A percentile compares a stretch with the other conserved stretches of the same genome.
Conservation (phyloP, 2,329 filamentous ascomycete genomes). For the Septoria linicola region DNA sequence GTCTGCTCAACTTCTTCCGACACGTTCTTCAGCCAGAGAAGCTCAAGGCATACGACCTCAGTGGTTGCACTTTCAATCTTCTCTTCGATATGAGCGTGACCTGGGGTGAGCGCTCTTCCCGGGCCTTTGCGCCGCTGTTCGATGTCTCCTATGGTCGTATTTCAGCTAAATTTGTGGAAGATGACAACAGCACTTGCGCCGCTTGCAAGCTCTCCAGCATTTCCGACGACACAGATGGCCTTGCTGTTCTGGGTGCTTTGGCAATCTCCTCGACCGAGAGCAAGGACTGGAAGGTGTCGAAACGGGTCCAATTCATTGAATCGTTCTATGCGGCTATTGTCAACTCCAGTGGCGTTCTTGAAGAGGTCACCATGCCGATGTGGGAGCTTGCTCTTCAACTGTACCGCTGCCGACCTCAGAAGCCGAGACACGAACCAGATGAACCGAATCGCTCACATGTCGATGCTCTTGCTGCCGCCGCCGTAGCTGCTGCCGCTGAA, state of each 20-base stretch:
- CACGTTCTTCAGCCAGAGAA: constrained; percentile 18
- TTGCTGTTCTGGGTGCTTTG: constrained; percentile 26
- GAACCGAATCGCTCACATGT: too few species aligned
- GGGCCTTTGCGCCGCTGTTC: constrained; percentile 8
- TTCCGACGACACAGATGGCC: constrained; percentile 16
- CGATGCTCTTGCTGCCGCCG: too few species aligned
- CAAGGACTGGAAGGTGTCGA: constrained; percentile 29
- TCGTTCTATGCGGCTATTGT: constrained; percentile 20
- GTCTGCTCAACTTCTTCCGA: constrained; percentile 18
- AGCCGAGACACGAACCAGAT: not conserved
- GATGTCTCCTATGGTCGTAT: not conserved
- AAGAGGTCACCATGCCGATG: constrained; percentile 10
- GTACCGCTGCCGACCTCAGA: not conserved
- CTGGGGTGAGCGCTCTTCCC: constrained; percentile 17
- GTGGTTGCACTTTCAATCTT: constrained; percentile 12
- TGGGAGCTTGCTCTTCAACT: constrained; percentile 18
- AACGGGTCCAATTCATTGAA: constrained; percentile 28
- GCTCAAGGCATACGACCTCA: constrained; percentile 3
- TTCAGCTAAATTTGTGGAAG: constrained; percentile 8
- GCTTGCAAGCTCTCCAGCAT: constrained; percentile 26
- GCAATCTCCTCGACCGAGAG: constrained; percentile 27
- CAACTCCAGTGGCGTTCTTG: not conserved
- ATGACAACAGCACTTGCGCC: constrained; percentile 23
- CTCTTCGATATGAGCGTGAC: constrained; percentile 21
- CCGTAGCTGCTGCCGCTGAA: too few species aligned